phyloP scores from a whole-genome alignment of 129 eudicot genomes.

The carrot (Daucus carota) region DH1_v3.0 NC_030383.2:7958501-7959000 shows the following conservation, averaged over 20 bases:
- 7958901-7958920: constrained; percentile 42
- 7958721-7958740: neutral
- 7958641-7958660: neutral
- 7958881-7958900: constrained; percentile 35
- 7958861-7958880: constrained; percentile 21
- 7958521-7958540: constrained; percentile 7
- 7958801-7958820: constrained; percentile 9
- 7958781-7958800: constrained; percentile 35
- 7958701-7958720: neutral
- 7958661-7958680: neutral
- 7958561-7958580: constrained; percentile 1
- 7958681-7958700: constrained; percentile 43
- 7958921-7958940: constrained; percentile 21
- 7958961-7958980: neutral
- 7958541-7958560: neutral
- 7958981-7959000: neutral
- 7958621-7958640: neutral
- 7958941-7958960: neutral
- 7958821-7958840: constrained; percentile 37
- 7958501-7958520: neutral
- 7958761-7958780: neutral
- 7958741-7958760: neutral
- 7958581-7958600: neutral
- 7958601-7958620: neutral
- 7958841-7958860: constrained; percentile 52